Evolutionary conservation across 495 filamentous ascomycete species (phyloP), one percentile per base, ranked within the genome.

Genomic region (Talaromyces thailandensis): DNA sequence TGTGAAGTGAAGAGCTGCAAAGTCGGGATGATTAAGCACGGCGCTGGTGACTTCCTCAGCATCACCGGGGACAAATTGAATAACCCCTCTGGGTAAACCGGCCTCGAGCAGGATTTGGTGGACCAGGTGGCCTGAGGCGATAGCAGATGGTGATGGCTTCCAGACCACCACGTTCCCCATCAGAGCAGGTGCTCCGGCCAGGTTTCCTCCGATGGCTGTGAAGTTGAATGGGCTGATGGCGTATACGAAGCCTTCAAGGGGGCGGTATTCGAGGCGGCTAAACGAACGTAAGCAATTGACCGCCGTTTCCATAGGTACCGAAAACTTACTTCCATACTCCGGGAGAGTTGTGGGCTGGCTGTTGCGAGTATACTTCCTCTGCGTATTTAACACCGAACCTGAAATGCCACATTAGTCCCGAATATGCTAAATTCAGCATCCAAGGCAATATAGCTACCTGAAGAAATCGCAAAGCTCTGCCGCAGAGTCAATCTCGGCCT

Each of bases 401-500:
- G 45, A 8, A 25, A 5, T 23, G 8, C 12, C 11, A 40, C 43
- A 8, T 23, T 50, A 50, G 11, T 14, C 12, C 48, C 62, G 14
- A 28, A 56, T 4, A 9, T 58, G 56, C 16, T n/a, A n/a, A 58
- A 58, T n/a, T 43, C 18, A 16, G 7, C 4, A 37, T 16, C 0
- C 21, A 11, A 48, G 18, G 12, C 26, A 37, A 53, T 24, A 31
- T 51, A 2, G 35, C 26, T 43, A 78, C 63, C 89, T 82, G 67
- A 98, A 81, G 77, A 98, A 98, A 72, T 98, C 93, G 65, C 83
- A 86, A 48, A 96, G 76, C 79, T 98, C 93, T 2, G 93, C 93
- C 4, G 93, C 93, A 25, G 93, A 85, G 75, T 98, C 93, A 65
- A 97, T 96, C 80, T 98, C 93, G 51, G 90, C 93, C 71, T 98